Evolutionary conservation across 257 asterid genomes (phyloP), one percentile per base, ranked within the genome.

Genomic region (Nyctanthes arbortristis): DNA sequence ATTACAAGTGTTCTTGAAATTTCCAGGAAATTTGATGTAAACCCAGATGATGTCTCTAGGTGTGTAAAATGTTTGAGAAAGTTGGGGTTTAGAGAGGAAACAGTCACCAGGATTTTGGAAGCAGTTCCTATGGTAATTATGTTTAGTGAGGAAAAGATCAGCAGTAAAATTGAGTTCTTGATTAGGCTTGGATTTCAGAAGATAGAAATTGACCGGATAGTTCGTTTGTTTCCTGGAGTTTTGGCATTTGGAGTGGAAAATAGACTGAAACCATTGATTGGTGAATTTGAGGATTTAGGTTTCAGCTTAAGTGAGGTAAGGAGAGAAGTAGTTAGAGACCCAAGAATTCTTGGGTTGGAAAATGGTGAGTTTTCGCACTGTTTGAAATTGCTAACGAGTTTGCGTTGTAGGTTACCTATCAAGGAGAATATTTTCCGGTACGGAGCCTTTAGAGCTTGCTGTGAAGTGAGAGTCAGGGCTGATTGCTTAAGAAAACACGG

Each of bases 311-410:
- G 75, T 39, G 85, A 78, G 63, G 75, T 89, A 13, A 87, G 69
- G 81, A 77, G 77, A 61, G 92, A 91, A 78, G 74, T 84, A 39
- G 45, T 81, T 12, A 75, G 84, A 77, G 80, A 93, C 43, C 96
- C 96, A 0, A 59, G 45, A 57, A 80, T 89, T 76, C 92, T 93
- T 69, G 89, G 88, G 27, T 52, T 91, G 70, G 97, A 91, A 73
- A 83, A 74, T 22, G 98, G 98, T 65, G 96, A 93, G 85, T 76
- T 91, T 71, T 83, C 91, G 0, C 82, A 85, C 43, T 90, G 96
- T 76, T 56, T 91, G 74, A 85, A 86, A 68, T 56, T 86, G 80
- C 71, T 91, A 60, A 81, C 84, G 78, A 84, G 79, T 54, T 83
- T 93, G 83, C 86, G 83, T 77, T 91, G 96, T 72, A 78, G 96